Conservation (phyloP, 2,329 filamentous ascomycete species). For the Emmonsia crescens region DNA sequence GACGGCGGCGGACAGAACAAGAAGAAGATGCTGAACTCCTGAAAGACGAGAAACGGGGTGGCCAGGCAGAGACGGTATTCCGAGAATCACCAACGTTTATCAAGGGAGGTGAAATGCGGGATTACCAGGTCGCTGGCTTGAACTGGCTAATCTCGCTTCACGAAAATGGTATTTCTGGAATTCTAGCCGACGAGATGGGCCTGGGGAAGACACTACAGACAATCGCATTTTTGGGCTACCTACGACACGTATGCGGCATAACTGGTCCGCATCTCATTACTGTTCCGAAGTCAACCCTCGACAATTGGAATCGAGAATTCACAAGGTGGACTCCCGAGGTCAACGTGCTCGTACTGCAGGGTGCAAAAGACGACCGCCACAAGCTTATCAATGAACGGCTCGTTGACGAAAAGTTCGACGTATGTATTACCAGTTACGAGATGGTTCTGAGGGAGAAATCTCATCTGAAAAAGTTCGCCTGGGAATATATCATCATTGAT, state of each 20-base stretch:
- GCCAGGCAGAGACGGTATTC: constrained; percentile 79
- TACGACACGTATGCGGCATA: constrained; percentile 82
- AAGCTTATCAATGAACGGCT: constrained; percentile 80
- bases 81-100: constrained; percentile 89
- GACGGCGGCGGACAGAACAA: constrained; percentile 82
- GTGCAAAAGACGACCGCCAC: constrained; percentile 86
- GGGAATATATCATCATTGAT: constrained; percentile 99
- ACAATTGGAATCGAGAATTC: constrained; percentile 98
- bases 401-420: constrained; percentile 91
- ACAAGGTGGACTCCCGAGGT: constrained; percentile 89
- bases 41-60: constrained; percentile 78
- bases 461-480: constrained; percentile 92
- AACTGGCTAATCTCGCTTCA: constrained; percentile 98
- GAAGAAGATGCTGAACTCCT: constrained; percentile 89
- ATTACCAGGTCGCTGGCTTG: constrained; percentile 89
- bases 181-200: constrained; percentile 97
- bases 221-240: constrained; percentile 89
- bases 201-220: constrained; percentile 96
- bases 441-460: constrained; percentile 96
- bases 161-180: constrained; percentile 97
- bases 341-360: constrained; percentile 85
- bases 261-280: constrained; percentile 82
- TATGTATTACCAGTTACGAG: constrained; percentile 97
- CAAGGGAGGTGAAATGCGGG: constrained; percentile 74
- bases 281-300: constrained; percentile 92